Conservation (phyloP, 2,329 filamentous ascomycete genomes). For the Xylaria arbuscula region DNA sequence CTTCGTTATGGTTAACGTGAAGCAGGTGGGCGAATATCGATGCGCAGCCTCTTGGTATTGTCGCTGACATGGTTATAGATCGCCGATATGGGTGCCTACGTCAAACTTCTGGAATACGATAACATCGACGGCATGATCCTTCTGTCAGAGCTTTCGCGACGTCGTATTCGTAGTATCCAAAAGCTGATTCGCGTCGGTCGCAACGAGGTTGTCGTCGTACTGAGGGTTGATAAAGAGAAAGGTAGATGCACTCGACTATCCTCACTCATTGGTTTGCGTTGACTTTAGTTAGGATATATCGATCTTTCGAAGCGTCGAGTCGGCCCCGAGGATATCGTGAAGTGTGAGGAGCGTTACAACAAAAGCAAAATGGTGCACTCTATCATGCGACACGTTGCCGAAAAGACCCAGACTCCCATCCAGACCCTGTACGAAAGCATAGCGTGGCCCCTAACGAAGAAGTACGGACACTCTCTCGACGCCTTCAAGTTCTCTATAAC, state of each 20-base stretch:
- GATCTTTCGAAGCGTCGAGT: slow-evolving; percentile 99
- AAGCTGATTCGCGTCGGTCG: slow-evolving; percentile 98
- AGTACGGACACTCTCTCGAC: slow-evolving; percentile 95
- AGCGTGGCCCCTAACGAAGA: slow-evolving; percentile 97
- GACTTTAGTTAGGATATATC: slow-evolving; percentile 78
- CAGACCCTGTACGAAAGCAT: slow-evolving; percentile 94
- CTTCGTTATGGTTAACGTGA: slow-evolving; percentile 99
- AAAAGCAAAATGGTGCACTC: slow-evolving; percentile 99
- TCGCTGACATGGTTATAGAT: slow-evolving; percentile 67
- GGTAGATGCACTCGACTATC: slow-evolving; percentile 60
- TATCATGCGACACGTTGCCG: slow-evolving; percentile 98
- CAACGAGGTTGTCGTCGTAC: slow-evolving; percentile 98
- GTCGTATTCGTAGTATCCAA: slow-evolving; percentile 98
- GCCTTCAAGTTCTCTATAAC: slow-evolving; percentile 99
- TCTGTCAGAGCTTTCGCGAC: slow-evolving; percentile 94
- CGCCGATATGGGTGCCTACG: slow-evolving; percentile 99
- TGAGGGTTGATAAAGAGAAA: slow-evolving; percentile 99
- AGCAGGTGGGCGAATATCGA: slow-evolving; percentile 72
- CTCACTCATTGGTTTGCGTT: slow-evolving; percentile 37
- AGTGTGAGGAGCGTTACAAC: slow-evolving; percentile 99
- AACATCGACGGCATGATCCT: slow-evolving; percentile 99
- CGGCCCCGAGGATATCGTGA: slow-evolving; percentile 95
- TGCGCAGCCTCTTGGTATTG: slow-evolving; percentile 14
- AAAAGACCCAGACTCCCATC: slow-evolving; percentile 95
- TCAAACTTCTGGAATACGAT: slow-evolving; percentile 99